These are phyloP conservation scores for Coemansia sp. DNA, from an alignment of 192 early-diverging fungal genomes.

Conservation along the genomic window DNA sequence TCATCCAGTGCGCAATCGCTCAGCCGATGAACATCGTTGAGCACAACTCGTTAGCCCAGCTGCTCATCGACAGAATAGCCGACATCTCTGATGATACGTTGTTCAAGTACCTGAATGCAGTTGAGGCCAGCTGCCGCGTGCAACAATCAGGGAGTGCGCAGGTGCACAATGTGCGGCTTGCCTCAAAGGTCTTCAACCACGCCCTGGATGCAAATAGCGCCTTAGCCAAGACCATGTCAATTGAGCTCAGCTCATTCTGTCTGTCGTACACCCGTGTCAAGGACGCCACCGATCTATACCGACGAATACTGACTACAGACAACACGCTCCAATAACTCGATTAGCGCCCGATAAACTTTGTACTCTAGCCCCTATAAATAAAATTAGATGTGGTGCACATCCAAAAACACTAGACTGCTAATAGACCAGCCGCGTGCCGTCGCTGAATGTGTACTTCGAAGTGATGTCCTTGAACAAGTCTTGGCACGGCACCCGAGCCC, in stretches of 20 bases:
- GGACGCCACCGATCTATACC: conserved; percentile 39
- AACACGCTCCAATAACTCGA: neutral
- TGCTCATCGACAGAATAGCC: conserved; percentile 12
- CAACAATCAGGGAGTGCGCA: conserved; percentile 12
- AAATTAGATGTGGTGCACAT: too few species aligned
- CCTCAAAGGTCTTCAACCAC: conserved; percentile 24
- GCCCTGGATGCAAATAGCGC: conserved; percentile 18
- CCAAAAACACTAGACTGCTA: neutral
- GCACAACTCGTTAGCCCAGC: conserved; percentile 27
- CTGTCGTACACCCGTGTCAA: conserved; percentile 43
- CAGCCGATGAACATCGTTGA: conserved; percentile 34
- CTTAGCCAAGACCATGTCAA: conserved; percentile 25
- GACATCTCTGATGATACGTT: conserved; percentile 14
- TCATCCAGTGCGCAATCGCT: conserved; percentile 17
- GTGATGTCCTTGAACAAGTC: conserved; percentile 39
- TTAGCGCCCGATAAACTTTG: neutral
- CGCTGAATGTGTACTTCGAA: conserved; percentile 35
- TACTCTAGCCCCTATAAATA: too few species aligned
- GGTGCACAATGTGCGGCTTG: conserved; percentile 30
- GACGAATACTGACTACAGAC: conserved; percentile 8
- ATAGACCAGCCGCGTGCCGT: conserved; percentile 22
- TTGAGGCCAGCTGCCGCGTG: conserved; percentile 42
- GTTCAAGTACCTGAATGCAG: conserved; percentile 36
- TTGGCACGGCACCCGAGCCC: conserved; percentile 56
- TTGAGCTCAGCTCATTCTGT: conserved; percentile 45